Evolutionary conservation across 345 rosid species (phyloP).

Genomic region (Sisymbrium altissimum): DNA sequence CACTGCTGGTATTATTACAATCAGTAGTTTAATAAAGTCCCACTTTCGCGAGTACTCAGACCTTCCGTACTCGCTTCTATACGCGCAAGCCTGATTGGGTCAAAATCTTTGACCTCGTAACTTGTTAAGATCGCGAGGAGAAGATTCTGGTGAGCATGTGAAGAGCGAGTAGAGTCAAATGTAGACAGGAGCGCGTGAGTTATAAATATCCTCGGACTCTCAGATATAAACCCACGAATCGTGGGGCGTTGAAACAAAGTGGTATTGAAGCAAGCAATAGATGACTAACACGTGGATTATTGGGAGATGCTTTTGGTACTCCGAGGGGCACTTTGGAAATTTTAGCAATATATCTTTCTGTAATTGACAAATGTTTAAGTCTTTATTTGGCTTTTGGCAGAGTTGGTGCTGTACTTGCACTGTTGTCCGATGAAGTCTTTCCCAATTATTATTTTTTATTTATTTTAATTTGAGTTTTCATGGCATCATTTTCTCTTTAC

Average conservation of each 20-base stretch:
- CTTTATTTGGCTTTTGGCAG: conserved; percentile 20
- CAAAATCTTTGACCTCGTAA: conserved; percentile 11
- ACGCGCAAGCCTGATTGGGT: conserved; percentile 16
- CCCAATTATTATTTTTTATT: not conserved
- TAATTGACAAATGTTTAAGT: conserved; percentile 8
- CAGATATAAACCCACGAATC: conserved; percentile 18
- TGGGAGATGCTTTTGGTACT: conserved; percentile 21
- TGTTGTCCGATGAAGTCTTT: conserved; percentile 16
- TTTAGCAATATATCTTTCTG: not conserved
- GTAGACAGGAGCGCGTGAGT: conserved; percentile 17
- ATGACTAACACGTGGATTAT: conserved; percentile 14
- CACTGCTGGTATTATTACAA: conserved; percentile 34
- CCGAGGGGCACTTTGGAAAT: not conserved
- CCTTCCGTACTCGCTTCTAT: not conserved
- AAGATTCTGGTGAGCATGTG: conserved; percentile 9
- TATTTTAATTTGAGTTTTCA: not conserved
- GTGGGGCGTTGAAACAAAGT: conserved; percentile 25
- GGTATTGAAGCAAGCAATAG: conserved; percentile 20
- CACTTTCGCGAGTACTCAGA: not conserved
- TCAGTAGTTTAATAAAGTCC: not conserved
- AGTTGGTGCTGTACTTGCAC: conserved; percentile 30
- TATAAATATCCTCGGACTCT: conserved; percentile 27
- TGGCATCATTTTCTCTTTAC: conserved; percentile 5
- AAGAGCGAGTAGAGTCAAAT: not conserved
- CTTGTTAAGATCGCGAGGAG: not conserved